Evolutionary conservation across 345 rosid genomes (phyloP).

Genomic region (Rhizophora apiculata): DNA sequence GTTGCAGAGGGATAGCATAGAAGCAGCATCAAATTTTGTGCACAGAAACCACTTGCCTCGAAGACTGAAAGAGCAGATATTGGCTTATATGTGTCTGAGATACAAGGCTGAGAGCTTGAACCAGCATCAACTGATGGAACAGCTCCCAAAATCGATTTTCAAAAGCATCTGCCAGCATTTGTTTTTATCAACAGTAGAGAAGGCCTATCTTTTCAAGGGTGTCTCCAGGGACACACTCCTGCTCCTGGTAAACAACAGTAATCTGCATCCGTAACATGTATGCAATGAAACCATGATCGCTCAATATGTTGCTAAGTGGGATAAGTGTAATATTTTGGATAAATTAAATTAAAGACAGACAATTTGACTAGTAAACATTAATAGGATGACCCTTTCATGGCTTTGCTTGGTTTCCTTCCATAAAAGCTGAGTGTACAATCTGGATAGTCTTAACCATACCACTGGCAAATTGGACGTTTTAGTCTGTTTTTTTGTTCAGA

Average conservation of each 20-base stretch:
- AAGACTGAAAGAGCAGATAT: slow-evolving; percentile 69
- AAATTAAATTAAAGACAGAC: no score
- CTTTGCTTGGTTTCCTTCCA: no score
- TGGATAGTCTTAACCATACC: no score
- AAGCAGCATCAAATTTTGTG: slow-evolving; percentile 77
- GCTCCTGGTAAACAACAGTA: slow-evolving; percentile 44
- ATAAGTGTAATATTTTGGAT: no score
- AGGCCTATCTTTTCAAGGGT: slow-evolving; percentile 69
- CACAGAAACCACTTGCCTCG: slow-evolving; percentile 69
- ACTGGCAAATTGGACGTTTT: no score
- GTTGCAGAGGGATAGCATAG: slow-evolving; percentile 81
- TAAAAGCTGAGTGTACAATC: no score
- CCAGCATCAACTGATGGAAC: slow-evolving; percentile 76
- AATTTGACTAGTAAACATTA: no score
- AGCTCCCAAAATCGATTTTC: slow-evolving; percentile 82
- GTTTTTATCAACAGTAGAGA: slow-evolving; percentile 68
- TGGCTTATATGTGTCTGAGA: slow-evolving; percentile 91
- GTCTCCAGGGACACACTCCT: slow-evolving; percentile 58
- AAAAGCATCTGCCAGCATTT: slow-evolving; percentile 85
- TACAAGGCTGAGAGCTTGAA: slow-evolving; percentile 90
- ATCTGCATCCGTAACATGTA: no score
- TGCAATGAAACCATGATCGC: no score
- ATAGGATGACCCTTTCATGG: no score
- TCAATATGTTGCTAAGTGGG: no score
- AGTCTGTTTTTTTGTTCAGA: no score